Evolutionary conservation across 805 yeast genomes (phyloP).

Genomic region (Cyberlindnera euphorbiae): DNA sequence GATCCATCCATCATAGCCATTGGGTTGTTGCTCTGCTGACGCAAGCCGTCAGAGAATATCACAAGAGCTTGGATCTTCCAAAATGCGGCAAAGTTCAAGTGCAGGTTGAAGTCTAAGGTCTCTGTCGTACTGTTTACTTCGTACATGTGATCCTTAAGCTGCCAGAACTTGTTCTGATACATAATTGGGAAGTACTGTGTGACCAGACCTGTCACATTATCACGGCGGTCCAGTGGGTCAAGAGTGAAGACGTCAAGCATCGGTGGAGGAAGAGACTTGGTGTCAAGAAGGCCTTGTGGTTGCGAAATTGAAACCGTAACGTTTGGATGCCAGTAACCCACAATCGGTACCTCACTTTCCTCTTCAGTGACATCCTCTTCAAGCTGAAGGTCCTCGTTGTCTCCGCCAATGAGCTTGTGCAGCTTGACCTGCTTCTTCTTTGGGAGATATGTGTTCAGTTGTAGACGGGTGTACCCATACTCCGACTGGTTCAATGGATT

Average conservation of each 20-base stretch:
- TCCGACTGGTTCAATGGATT: constrained; percentile 18
- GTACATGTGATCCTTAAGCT: constrained; percentile 30
- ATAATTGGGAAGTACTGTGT: constrained; percentile 34
- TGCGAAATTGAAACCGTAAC: constrained; percentile 28
- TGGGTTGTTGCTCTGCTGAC: constrained; percentile 26
- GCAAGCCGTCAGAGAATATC: constrained; percentile 27
- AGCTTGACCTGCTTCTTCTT: constrained; percentile 26
- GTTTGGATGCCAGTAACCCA: constrained; percentile 35
- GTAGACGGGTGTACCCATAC: constrained; percentile 21
- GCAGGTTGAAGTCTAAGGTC: constrained; percentile 26
- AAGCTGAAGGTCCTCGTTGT: no score
- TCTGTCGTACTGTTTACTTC: constrained; percentile 27
- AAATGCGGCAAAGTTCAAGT: constrained; percentile 23
- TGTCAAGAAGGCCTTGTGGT: constrained; percentile 19
- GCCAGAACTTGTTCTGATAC: constrained; percentile 37
- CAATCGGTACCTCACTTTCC: constrained; percentile 11
- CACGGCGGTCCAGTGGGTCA: constrained; percentile 28
- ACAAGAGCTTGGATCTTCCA: constrained; percentile 31
- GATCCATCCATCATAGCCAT: constrained; percentile 27
- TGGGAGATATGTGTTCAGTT: constrained; percentile 27
- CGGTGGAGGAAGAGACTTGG: constrained; percentile 22
- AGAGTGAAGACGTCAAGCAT: constrained; percentile 22
- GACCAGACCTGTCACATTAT: constrained; percentile 26
- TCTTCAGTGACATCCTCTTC: constrained; percentile 1
- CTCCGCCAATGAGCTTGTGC: constrained; percentile 27